A percentile compares a stretch with the other conserved stretches of the same genome.
Evolutionary conservation across 2,329 filamentous ascomycete species (phyloP).

Genomic region (Monilinia fructigena): DNA sequence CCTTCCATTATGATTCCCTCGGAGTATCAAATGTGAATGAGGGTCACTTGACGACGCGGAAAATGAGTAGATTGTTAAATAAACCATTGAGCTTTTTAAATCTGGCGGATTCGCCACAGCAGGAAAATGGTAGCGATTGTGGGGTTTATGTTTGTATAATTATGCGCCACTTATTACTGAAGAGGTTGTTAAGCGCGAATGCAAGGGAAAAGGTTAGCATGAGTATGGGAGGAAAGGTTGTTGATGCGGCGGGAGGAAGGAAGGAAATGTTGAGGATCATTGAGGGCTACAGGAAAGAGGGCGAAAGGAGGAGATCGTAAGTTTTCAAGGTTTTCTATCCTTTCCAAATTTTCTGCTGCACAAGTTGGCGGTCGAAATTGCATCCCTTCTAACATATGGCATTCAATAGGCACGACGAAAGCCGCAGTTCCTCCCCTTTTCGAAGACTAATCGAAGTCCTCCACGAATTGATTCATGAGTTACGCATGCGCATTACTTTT

Average conservation of each 20-base stretch:
- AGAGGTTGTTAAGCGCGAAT: conserved; percentile 75
- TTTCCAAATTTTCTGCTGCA: background rate
- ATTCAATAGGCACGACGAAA: conserved; percentile 24
- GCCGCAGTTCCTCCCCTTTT: conserved; percentile 27
- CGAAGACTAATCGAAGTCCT: conserved; percentile 24
- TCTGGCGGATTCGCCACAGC: conserved; percentile 81
- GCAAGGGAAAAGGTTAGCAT: conserved; percentile 86
- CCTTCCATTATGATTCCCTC: conserved; percentile 95
- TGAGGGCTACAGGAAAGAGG: conserved; percentile 81
- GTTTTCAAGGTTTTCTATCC: conserved; percentile 41
- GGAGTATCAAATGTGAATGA: conserved; percentile 72
- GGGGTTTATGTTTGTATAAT: conserved; percentile 94
- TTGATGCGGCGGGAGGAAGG: conserved; percentile 75
- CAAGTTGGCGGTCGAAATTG: background rate
- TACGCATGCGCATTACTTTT: background rate
- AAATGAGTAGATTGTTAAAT: conserved; percentile 67
- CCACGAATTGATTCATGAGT: conserved; percentile 30
- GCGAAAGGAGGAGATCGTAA: conserved; percentile 78
- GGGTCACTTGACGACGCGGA: conserved; percentile 65
- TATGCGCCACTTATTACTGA: conserved; percentile 91
- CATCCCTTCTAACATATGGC: background rate
- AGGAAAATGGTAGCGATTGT: conserved; percentile 90
- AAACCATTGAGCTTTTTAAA: conserved; percentile 72
- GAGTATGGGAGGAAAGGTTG: conserved; percentile 82
- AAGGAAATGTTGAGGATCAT: conserved; percentile 93